Base-by-base conservation (phyloP, 163 green algal genomes). In the Scenedesmus sp. region DNA sequence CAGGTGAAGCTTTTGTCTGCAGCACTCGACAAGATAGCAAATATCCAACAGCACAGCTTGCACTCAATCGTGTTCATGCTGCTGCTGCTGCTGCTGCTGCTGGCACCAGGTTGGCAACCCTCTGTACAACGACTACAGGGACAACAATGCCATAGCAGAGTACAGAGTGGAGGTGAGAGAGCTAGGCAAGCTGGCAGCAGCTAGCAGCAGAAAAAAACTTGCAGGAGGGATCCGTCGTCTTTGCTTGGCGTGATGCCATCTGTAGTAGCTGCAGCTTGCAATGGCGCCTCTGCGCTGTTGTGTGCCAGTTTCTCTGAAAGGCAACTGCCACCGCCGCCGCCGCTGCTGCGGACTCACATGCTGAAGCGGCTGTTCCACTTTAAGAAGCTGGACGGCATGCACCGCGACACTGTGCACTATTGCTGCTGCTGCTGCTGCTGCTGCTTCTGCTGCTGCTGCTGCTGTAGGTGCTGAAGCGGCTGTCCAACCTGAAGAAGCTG, bases 401-500 rank as follows among this genome's bases (percentile, higher is more conserved):
- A 26, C 26, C 26, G 26, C 26, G 26, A 26, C 26, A 26, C 26
- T 26, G 26, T 26, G 26, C 26, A 26, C 26, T 16, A 20, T 20
- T 82, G 73, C 74, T 10, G 34, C 76, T 15, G 5, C 76, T 57
- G 76, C 76, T 84, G 76, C 76, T 84, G 13, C 66, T 67, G 67
- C 23, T 46, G 57, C 62, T n/a, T 84, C 46, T 89, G 66, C 62
- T 90, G 87, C 66, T 26, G 81, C 60, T 13, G 4, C 0, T 91
- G 57, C 93, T 46, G 34, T 46, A 99, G 97, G 96, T 99, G 57
- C 89, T 99, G 8, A 97, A 97, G 90, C 94, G 97, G 9, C 70
- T 99, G 77, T 97, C 97, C 7, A 91, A 96, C 18, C 94, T 99
- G 8, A 98, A 98, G 90, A 99, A 99, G 96, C 94, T 99, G 85